Evolutionary conservation across 1,139 yeast genomes (phyloP), one percentile per base, ranked within the genome.

Genomic region (Diutina ranongensis): DNA sequence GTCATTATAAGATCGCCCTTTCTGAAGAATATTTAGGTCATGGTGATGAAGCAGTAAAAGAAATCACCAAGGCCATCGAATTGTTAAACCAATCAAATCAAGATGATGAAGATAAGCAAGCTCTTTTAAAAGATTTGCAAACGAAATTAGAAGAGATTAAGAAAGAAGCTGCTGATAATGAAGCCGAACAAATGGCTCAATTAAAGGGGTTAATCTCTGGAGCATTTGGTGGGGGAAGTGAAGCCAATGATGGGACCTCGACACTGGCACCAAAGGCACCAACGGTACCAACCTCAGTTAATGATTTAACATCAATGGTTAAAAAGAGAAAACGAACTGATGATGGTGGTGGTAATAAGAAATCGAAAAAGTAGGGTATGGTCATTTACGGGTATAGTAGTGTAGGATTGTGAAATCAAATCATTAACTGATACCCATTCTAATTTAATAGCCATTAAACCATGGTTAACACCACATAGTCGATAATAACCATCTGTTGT

Each of bases 1-100:
- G 88, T 0, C 86, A 85, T 60, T 86, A 82, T 64, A 87, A 87
- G 61, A 67, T 86, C 35, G 83, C 95, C 0, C 67, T 88, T 45
- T 94, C 95, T 0, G 67, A 77, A 49, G 96, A 88, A 55, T 83
- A 83, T 54, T 70, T 76, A 48, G 70, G 73, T 15, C 82, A 76
- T 44, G 76, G 74, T 51, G 71, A 69, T 48, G 59, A 64, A 46
- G 87, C 95, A 1, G 71, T 86, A 20, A 74, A 72, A 27, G 72
- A 83, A 13, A 78, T 85, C 33, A 69, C 76, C 55, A 57, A 57
- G 40, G 69, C 80, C 52, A 57, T 56, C 32, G 49, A 49, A 4
- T 45, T 44, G 16, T 67, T 64, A 49, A 55, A 56, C 0, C n/a
- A 64, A 68, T 33, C 62, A 61, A 31, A 21, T 3, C 45, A 44